A percentile compares a stretch with the other conserved stretches of the same genome.
Conservation (phyloP, 2,329 filamentous ascomycete genomes). For the Coniochaeta ligniaria region DNA sequence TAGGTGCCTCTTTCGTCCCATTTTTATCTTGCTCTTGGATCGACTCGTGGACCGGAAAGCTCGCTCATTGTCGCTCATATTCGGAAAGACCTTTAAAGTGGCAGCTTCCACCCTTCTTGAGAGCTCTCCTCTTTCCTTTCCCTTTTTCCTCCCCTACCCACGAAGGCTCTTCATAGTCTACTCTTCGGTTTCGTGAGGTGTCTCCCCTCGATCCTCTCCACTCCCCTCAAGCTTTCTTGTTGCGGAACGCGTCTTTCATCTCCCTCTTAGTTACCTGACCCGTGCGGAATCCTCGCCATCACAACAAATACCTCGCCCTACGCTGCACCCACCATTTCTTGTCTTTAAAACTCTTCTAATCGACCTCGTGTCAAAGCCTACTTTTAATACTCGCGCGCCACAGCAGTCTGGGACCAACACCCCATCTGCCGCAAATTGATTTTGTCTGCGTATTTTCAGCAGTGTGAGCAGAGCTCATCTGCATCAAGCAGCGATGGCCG, state of each 20-base stretch:
- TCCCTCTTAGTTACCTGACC: not conserved
- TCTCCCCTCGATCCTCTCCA: constrained; percentile 15
- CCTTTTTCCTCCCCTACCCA: constrained; percentile 35
- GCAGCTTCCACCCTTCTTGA: constrained; percentile 2
- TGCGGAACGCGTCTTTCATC: constrained; percentile 12
- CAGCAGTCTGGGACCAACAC: not conserved
- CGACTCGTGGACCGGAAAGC: constrained; percentile 2
- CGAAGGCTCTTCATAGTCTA: constrained; percentile 37
- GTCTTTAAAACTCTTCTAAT: not conserved
- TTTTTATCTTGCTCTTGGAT: not conserved
- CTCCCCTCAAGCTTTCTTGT: constrained; percentile 9
- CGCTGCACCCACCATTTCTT: not conserved
- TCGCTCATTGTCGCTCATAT: constrained; percentile 2
- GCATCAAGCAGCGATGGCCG: constrained; percentile 39
- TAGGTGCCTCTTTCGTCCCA: not conserved
- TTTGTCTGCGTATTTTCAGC: constrained; percentile 8
- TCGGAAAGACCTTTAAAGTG: constrained; percentile 4
- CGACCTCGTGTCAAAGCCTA: not conserved
- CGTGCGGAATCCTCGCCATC: not conserved
- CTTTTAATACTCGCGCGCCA: not conserved
- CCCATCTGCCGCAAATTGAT: constrained; percentile 1
- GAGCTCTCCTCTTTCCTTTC: constrained; percentile 10
- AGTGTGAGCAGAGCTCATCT: constrained; percentile 19
- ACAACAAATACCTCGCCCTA: constrained; percentile 1
- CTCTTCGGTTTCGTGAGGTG: constrained; percentile 43